Percentiles rank a stretch among this genome's conserved stretches.
Evolutionary conservation across 306 rosid species (phyloP).

Genomic region (Castanopsis chinensis): DNA sequence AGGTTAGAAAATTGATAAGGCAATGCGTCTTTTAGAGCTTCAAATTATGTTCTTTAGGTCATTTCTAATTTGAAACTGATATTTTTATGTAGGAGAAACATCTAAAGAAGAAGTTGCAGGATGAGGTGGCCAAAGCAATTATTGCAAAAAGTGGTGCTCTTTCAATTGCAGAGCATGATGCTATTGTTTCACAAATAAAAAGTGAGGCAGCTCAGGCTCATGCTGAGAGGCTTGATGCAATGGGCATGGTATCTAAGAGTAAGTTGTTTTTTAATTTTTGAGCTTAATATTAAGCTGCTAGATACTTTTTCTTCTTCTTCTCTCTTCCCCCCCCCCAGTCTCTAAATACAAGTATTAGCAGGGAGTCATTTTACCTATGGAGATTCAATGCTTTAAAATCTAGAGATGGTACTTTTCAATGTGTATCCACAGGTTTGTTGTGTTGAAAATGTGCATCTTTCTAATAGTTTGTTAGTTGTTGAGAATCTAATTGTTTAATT

Average conservation of each 20-base stretch:
- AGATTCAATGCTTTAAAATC: background rate
- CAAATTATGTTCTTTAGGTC: background rate
- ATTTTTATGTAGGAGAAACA: constrained; percentile 32
- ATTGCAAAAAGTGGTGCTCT: constrained; percentile 24
- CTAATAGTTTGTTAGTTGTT: constrained; percentile 9
- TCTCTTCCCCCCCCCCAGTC: background rate
- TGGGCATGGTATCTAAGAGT: constrained; percentile 45
- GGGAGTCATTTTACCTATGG: background rate
- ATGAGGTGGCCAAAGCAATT: constrained; percentile 45
- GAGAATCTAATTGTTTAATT: background rate
- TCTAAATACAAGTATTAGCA: background rate
- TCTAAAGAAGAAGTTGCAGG: constrained; percentile 40
- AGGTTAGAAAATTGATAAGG: constrained; percentile 28
- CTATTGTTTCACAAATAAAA: constrained; percentile 38
- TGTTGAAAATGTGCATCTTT: background rate
- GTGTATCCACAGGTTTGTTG: background rate
- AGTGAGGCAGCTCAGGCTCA: constrained; percentile 55
- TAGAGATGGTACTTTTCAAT: constrained; percentile 1
- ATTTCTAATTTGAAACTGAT: background rate
- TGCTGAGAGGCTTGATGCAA: constrained; percentile 45
- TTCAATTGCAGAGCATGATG: constrained; percentile 20
- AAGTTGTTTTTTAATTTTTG: constrained; percentile 15
- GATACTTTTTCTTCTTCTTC: background rate
- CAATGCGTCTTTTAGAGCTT: background rate
- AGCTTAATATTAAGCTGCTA: background rate